These are phyloP conservation scores for Vaccinium macrocarpon DNA, from an alignment of 148 eudicot species.

Conservation along the genomic window DNA sequence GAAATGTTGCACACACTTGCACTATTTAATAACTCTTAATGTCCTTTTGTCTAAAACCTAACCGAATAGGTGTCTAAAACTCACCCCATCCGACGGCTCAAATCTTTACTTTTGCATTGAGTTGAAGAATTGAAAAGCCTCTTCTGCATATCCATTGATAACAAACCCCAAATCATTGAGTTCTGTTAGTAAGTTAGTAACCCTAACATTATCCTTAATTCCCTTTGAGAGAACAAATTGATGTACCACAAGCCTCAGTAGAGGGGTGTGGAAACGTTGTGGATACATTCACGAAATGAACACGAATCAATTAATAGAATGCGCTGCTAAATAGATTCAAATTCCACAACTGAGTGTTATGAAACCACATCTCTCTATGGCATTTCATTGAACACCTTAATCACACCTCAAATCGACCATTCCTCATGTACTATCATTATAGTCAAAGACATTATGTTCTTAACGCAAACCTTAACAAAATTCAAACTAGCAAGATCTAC, in stretches of 20 bases:
- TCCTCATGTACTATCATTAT: constrained; percentile 67
- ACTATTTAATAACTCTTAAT: too few species aligned
- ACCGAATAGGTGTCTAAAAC: constrained; percentile 15
- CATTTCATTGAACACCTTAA: constrained; percentile 54
- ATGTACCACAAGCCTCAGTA: constrained; percentile 37
- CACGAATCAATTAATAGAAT: too few species aligned
- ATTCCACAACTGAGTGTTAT: too few species aligned
- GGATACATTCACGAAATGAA: too few species aligned
- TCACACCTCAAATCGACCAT: constrained; percentile 45
- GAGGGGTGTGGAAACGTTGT: too few species aligned
- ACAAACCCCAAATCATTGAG: constrained; percentile 47
- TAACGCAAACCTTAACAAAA: constrained; percentile 46
- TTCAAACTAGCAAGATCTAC: constrained; percentile 45
- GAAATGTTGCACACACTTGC: too few species aligned
- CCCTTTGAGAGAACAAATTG: constrained; percentile 29
- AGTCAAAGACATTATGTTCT: constrained; percentile 71
- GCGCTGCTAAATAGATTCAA: too few species aligned
- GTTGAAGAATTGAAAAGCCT: constrained; percentile 36
- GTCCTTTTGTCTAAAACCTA: too few species aligned
- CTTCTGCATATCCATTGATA: constrained; percentile 41
- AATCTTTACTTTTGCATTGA: constrained; percentile 40
- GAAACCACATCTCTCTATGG: constrained; percentile 36
- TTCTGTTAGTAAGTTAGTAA: constrained; percentile 58
- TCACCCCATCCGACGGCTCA: constrained; percentile 43
- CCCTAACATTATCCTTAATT: constrained; percentile 30